Conservation (phyloP, 176 grass and related monocot species). For the Oryza glaberrima region DNA sequence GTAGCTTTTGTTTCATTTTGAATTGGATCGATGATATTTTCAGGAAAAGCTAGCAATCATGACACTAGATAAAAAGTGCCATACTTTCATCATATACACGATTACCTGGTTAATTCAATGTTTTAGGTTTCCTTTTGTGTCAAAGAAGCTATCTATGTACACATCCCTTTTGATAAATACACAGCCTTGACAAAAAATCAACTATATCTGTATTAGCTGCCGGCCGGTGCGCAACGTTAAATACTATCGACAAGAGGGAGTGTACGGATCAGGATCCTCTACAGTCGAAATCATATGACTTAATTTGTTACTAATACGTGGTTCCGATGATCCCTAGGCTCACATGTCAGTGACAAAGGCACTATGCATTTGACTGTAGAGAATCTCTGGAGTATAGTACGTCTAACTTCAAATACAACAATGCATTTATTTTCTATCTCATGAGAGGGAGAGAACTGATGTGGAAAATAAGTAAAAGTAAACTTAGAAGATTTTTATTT, state of each 20-base stretch:
- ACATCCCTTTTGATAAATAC: constrained; percentile 35
- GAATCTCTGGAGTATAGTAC: no score
- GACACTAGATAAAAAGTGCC: constrained; percentile 53
- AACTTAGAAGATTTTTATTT: neutral
- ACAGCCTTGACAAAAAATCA: neutral
- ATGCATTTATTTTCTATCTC: neutral
- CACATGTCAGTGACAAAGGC: no score
- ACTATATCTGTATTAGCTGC: neutral
- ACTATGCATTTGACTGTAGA: no score
- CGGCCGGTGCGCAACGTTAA: no score
- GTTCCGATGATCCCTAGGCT: no score
- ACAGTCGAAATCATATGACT: no score
- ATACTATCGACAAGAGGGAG: neutral
- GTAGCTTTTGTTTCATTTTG: constrained; percentile 32
- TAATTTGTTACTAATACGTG: no score
- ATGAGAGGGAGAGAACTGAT: neutral
- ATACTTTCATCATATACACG: constrained; percentile 56
- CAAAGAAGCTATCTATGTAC: constrained; percentile 55
- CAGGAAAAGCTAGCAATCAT: constrained; percentile 51
- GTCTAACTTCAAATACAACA: neutral
- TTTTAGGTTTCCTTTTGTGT: constrained; percentile 49
- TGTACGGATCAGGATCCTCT: no score
- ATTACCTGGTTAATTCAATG: constrained; percentile 44
- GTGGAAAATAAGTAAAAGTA: neutral
- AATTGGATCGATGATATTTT: constrained; percentile 35